Percentiles rank a stretch among this genome's conserved stretches.
phyloP scores from a whole-genome alignment of 1,284 basidiomycete genomes.

The Ustilago esculenta region DNA sequence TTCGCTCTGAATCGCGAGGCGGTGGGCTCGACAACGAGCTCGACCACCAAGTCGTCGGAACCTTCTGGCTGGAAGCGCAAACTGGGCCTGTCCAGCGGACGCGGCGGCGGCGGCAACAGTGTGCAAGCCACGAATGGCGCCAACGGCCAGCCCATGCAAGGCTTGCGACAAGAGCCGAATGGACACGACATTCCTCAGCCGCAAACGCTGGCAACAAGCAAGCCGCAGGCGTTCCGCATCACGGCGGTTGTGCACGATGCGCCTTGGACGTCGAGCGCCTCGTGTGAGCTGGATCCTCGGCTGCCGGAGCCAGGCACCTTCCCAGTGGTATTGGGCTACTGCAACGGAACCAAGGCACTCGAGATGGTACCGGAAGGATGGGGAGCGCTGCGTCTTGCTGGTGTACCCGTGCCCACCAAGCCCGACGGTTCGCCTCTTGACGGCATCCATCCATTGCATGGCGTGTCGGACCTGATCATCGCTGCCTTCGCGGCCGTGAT shows the following conservation, averaged over 20 bases:
- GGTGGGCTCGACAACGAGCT: background rate
- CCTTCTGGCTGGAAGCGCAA: conserved; percentile 43
- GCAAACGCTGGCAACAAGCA: background rate
- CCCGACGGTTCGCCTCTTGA: conserved; percentile 11
- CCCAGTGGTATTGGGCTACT: conserved; percentile 52
- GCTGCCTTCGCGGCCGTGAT: conserved; percentile 48
- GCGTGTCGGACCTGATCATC: conserved; percentile 48
- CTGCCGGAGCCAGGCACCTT: conserved; percentile 47
- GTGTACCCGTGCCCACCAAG: conserved; percentile 15
- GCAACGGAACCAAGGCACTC: conserved; percentile 34
- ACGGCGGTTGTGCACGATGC: conserved; percentile 45
- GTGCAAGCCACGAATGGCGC: background rate
- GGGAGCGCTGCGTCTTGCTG: conserved; percentile 33
- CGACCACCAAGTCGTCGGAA: conserved; percentile 12
- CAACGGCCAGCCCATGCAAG: background rate
- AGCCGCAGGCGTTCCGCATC: conserved; percentile 37
- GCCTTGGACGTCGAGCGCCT: conserved; percentile 20
- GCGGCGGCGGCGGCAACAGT: background rate
- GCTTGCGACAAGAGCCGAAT: background rate
- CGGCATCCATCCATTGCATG: conserved; percentile 29
- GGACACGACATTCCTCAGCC: conserved; percentile 2
- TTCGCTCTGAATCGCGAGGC: conserved; percentile 10
- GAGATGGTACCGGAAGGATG: conserved; percentile 55
- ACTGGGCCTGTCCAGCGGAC: conserved; percentile 16
- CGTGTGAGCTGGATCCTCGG: conserved; percentile 13